A percentile compares a stretch with the other conserved stretches of the same genome.
Conservation (phyloP, 2,329 filamentous ascomycete genomes). For the Sordariomycetes sp. region DNA sequence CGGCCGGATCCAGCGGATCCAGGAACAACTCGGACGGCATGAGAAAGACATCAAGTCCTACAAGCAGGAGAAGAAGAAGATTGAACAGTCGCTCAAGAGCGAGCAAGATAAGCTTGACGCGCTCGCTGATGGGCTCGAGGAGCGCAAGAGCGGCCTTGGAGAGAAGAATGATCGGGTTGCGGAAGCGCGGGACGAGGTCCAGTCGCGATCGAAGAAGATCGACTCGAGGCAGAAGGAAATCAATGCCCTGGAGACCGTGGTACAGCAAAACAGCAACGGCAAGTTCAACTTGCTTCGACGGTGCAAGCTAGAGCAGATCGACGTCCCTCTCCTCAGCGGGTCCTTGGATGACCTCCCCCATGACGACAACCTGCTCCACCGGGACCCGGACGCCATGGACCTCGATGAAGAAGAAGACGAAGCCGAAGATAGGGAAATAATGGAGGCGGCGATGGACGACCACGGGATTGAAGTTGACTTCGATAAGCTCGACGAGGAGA, state of each 20-base stretch:
- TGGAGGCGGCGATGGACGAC: constrained; percentile 64
- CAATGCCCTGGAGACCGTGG: constrained; percentile 67
- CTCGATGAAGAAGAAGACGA: constrained; percentile 46
- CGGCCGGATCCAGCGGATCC: constrained; percentile 56
- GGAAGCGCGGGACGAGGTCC: constrained; percentile 69
- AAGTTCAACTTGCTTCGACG: constrained; percentile 78
- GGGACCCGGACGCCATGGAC: constrained; percentile 85
- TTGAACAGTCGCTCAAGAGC: constrained; percentile 62
- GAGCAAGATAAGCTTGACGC: constrained; percentile 69
- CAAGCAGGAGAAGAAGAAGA: constrained; percentile 59
- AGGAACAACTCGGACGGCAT: constrained; percentile 56
- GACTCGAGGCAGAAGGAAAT: constrained; percentile 65
- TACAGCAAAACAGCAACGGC: constrained; percentile 74
- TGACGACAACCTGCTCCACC: constrained; percentile 66
- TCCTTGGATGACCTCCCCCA: constrained; percentile 83
- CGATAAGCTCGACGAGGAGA: constrained; percentile 66
- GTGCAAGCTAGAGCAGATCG: constrained; percentile 89
- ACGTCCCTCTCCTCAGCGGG: constrained; percentile 64
- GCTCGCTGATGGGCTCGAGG: constrained; percentile 60
- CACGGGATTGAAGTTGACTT: constrained; percentile 91
- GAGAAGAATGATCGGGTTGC: constrained; percentile 65
- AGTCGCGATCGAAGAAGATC: constrained; percentile 76
- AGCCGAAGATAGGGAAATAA: constrained; percentile 47
- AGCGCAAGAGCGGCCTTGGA: constrained; percentile 55
- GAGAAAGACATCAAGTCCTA: constrained; percentile 60